Conservation (phyloP, 2,329 filamentous ascomycete species). For the Emericellopsis atlantica region DNA sequence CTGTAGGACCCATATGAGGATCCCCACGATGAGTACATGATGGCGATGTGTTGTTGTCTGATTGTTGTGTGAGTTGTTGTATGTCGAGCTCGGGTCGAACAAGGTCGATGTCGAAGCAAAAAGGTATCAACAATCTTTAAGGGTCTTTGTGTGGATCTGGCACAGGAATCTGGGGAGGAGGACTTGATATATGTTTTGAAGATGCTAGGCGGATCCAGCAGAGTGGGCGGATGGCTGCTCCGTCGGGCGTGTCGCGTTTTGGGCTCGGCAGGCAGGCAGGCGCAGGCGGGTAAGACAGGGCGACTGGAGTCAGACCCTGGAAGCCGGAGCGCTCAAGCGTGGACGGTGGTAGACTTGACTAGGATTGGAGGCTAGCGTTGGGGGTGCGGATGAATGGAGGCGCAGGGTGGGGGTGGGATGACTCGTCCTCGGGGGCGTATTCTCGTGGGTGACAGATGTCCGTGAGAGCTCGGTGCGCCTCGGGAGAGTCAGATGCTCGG, state of each 20-base stretch:
- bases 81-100: constrained; percentile 3
- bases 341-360: too few relatives aligned
- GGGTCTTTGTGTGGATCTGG: constrained; percentile 1
- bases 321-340: too few relatives aligned
- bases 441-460: too few relatives aligned
- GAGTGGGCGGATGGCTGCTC: neutral
- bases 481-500: too few relatives aligned
- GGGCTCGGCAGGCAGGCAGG: neutral
- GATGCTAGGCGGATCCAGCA: neutral
- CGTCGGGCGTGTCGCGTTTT: neutral
- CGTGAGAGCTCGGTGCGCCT: too few relatives aligned
- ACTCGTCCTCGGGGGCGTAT: too few relatives aligned
- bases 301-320: too few relatives aligned
- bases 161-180: neutral
- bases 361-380: too few relatives aligned
- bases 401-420: too few relatives aligned
- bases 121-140: neutral
- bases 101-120: neutral
- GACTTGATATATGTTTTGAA: neutral
- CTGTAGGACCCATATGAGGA: constrained; percentile 34
- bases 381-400: too few relatives aligned
- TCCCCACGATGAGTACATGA: constrained; percentile 26
- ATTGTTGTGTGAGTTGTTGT: neutral
- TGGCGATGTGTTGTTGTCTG: constrained; percentile 8
- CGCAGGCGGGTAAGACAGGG: too few relatives aligned